Evolutionary conservation across 306 rosid species (phyloP).

Genomic region (Castanea crenata): DNA sequence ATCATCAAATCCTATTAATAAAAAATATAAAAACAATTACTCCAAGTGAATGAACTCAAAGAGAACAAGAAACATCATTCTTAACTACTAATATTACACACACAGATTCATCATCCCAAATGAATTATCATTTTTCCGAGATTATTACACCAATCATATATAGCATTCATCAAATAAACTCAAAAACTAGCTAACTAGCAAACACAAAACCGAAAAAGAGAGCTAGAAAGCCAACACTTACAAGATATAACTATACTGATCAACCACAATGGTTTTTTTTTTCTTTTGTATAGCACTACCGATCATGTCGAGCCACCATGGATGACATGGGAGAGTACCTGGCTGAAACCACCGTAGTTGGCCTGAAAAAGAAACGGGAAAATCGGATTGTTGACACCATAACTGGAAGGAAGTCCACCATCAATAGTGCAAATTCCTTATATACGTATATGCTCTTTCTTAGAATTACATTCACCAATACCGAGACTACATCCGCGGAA

Average conservation of each 20-base stretch:
- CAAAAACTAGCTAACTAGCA: not conserved
- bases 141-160: not conserved
- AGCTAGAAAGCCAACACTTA: not conserved
- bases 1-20: too few species aligned
- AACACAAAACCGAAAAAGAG: not conserved
- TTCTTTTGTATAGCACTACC: conserved; percentile 20
- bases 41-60: not conserved
- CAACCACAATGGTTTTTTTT: not conserved
- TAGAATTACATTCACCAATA: conserved; percentile 41
- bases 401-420: conserved; percentile 37
- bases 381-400: conserved; percentile 37
- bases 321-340: conserved; percentile 48
- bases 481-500: conserved; percentile 34
- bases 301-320: conserved; percentile 52
- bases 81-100: not conserved
- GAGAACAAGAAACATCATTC: not conserved
- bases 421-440: conserved; percentile 30
- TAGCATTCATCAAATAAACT: not conserved
- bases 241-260: not conserved
- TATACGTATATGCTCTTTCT: conserved; percentile 50
- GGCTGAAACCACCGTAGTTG: conserved; percentile 23
- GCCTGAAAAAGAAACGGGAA: conserved; percentile 40
- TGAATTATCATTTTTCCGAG: not conserved
- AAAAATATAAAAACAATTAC: not conserved
- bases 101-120: not conserved